phyloP scores from a whole-genome alignment of 2,329 filamentous ascomycete species.

The Penicillium oxalicum region DNA sequence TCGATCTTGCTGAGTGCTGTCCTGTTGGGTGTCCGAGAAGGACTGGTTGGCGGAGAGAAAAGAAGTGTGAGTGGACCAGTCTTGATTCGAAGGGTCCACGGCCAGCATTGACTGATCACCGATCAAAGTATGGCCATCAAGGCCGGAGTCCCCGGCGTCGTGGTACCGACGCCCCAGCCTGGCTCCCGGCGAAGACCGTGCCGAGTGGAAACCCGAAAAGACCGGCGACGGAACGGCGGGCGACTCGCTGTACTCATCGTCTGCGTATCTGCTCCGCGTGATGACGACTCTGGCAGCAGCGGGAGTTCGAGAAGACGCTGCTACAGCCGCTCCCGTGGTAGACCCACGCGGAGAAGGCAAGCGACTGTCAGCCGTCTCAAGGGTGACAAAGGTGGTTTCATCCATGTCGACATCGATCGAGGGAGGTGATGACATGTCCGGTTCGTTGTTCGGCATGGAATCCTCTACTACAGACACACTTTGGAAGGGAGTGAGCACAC shows the following conservation, averaged over 20 bases:
- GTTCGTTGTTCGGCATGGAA: constrained; percentile 18
- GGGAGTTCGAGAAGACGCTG: constrained; percentile 9
- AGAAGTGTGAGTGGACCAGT: constrained; percentile 10
- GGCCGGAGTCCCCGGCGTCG: constrained; percentile 6
- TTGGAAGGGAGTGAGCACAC: constrained; percentile 25
- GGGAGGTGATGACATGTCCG: background rate
- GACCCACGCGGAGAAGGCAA: constrained; percentile 6
- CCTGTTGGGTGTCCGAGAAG: constrained; percentile 3
- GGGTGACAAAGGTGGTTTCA: constrained; percentile 18
- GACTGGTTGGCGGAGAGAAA: constrained; percentile 19
- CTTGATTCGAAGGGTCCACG: constrained; percentile 10
- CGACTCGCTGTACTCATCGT: constrained; percentile 13
- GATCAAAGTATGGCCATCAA: constrained; percentile 20
- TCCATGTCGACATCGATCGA: constrained; percentile 15
- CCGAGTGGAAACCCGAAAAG: constrained; percentile 21
- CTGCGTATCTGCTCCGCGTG: constrained; percentile 7
- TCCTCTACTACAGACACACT: constrained; percentile 26
- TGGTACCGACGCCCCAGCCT: constrained; percentile 5
- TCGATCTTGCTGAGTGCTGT: constrained; percentile 11
- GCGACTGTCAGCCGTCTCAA: constrained; percentile 13
- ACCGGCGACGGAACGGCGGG: constrained; percentile 16
- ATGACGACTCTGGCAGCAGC: constrained; percentile 2
- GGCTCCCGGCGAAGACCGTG: constrained; percentile 15
- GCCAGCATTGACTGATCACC: constrained; percentile 9
- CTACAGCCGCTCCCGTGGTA: constrained; percentile 8